phyloP scores from a whole-genome alignment of 306 rosid genomes.

The Rosa lucieae region DNA sequence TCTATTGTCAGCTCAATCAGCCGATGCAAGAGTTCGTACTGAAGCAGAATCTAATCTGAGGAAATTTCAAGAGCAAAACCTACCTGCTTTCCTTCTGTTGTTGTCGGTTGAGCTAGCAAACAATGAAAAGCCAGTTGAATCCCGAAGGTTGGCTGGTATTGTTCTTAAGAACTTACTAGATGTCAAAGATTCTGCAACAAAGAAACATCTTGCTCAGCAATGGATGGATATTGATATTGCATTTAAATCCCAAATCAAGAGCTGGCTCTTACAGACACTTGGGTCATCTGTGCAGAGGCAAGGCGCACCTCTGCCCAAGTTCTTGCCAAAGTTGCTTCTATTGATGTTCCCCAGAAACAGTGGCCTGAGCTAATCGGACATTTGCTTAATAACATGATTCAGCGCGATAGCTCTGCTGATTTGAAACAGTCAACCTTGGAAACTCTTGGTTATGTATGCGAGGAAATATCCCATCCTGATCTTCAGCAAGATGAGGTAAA shows the following conservation, averaged over 20 bases:
- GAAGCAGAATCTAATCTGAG: slow-evolving; percentile 32
- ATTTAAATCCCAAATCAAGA: slow-evolving; percentile 34
- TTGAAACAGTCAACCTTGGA: slow-evolving; percentile 37
- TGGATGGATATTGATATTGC: slow-evolving; percentile 35
- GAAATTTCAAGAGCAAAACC: slow-evolving; percentile 36
- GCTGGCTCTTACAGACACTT: slow-evolving; percentile 26
- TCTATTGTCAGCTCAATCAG: slow-evolving; percentile 39
- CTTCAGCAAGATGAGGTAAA: slow-evolving; percentile 29
- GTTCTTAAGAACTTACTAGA: slow-evolving; percentile 38
- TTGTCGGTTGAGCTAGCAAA: slow-evolving; percentile 31
- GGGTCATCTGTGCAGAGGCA: slow-evolving; percentile 33
- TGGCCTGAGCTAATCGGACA: slow-evolving; percentile 30
- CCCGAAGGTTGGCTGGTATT: slow-evolving; percentile 36
- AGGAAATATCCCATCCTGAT: slow-evolving; percentile 36
- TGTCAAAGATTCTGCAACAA: slow-evolving; percentile 34
- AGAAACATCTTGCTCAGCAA: slow-evolving; percentile 29
- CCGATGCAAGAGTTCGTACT: slow-evolving; percentile 35
- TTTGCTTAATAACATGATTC: slow-evolving; percentile 34
- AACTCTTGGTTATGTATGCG: slow-evolving; percentile 40
- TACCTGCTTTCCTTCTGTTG: slow-evolving; percentile 33
- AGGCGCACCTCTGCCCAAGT: slow-evolving; percentile 38
- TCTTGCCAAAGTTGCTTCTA: slow-evolving; percentile 35
- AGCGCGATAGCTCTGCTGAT: slow-evolving; percentile 24
- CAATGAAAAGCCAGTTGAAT: slow-evolving; percentile 34
- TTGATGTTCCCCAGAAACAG: slow-evolving; percentile 36